phyloP scores from a whole-genome alignment of 108 stramenopile genomes.

The Conticribra guillardii region DNA sequence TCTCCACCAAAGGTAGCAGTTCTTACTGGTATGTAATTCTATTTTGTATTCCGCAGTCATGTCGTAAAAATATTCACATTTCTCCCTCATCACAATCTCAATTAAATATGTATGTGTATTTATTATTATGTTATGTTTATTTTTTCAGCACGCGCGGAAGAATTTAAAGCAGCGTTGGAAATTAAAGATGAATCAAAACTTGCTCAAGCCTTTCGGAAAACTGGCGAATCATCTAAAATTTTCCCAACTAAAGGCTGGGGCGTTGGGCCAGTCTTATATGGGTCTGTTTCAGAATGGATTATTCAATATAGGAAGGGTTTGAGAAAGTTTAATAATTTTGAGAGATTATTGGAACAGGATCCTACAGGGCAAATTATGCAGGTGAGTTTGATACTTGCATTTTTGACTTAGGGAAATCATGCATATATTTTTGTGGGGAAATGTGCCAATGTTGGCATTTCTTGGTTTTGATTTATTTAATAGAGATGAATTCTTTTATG shows the following conservation, averaged over 20 bases:
- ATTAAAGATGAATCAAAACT: conserved; percentile 84
- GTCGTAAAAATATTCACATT: background rate
- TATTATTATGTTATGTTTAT: no score
- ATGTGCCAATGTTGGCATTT: background rate
- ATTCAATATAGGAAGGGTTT: conserved; percentile 88
- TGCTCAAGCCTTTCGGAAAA: conserved; percentile 71
- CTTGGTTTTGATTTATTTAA: no score
- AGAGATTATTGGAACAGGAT: conserved; percentile 83
- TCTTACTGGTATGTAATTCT: conserved; percentile 52
- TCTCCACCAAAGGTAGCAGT: conserved; percentile 92
- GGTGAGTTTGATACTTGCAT: conserved; percentile 27
- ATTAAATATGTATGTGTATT: no score
- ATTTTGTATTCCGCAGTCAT: background rate
- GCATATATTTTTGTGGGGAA: no score
- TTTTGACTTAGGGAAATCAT: no score
- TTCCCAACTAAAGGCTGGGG: conserved; percentile 78
- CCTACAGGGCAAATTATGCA: conserved; percentile 79
- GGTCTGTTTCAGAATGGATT: conserved; percentile 95
- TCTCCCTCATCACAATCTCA: background rate
- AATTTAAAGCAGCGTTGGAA: conserved; percentile 94
- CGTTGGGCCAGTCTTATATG: conserved; percentile 92
- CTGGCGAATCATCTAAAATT: conserved; percentile 74
- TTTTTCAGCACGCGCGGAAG: conserved; percentile 83
- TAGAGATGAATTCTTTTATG: no score
- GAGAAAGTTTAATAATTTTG: conserved; percentile 91